Base-by-base conservation (phyloP, 352 stramenopile species). In the Aphanomyces euteiches region DNA sequence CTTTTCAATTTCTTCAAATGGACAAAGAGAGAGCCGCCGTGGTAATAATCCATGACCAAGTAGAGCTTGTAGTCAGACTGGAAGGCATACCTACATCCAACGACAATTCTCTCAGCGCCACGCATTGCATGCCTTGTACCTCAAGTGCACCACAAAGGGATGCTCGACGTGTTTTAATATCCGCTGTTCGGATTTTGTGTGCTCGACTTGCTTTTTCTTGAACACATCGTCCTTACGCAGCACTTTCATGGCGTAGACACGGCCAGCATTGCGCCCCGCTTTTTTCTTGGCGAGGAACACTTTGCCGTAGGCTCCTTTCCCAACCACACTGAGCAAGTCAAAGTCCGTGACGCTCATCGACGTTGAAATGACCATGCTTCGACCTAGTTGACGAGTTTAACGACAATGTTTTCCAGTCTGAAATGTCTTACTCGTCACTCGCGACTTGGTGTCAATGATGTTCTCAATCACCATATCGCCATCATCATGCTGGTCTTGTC, bases 191-290 rank as follows among this genome's bases (percentile, higher is more conserved):
- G 85, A 92, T 75, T 93, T 96, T 53, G 87, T 95, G 73, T 93
- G 84, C 63, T 94, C 85, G 2, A 94, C 83, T 68, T 93, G 88
- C 54, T 93, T 87, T 69, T 94, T 93, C 68, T 83, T 82, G 69
- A 94, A 91, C 47, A 96, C 85, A 58, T 94, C 80, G 53, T 91
- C 77, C 73, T 96, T 96, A 10, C 82, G 79, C 58, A 95, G 72
- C 40, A 96, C 87, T 72, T 96, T 96, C 87, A 95, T 95, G n/a
- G 88, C 88, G 77, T 94, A 96, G 56, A 94, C 79, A 34, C 83
- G 77, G 0, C 86, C 87, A 2, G 81, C 60, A 72, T 92, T 90
- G 50, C 81, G 80, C 0, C 81, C 85, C 19, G 76, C 69, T 41
- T 93, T 92, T 64, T 93, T 93, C 65, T 89, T 90, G 4, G 83